A percentile compares a stretch with the other conserved stretches of the same genome.
These are phyloP conservation scores for Penicillium sp. DNA, from an alignment of 2,329 filamentous ascomycete genomes.

Conservation along the genomic window DNA sequence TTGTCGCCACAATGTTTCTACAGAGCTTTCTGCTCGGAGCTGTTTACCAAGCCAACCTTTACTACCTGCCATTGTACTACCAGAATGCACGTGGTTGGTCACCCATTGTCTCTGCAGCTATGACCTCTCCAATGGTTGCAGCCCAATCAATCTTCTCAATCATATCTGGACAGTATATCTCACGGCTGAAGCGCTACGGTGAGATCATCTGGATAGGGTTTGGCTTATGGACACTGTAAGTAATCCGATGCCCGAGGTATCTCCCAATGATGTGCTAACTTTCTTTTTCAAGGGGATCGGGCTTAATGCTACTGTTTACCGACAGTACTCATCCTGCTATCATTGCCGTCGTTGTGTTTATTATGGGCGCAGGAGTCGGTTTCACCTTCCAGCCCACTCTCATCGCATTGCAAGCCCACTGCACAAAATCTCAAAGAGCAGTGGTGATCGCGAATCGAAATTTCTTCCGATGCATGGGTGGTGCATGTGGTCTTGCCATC, in stretches of 20 bases:
- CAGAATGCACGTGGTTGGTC: slow-evolving; percentile 57
- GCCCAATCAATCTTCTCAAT: slow-evolving; percentile 45
- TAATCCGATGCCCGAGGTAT: background rate
- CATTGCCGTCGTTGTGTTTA: slow-evolving; percentile 54
- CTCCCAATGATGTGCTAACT: background rate
- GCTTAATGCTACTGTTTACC: slow-evolving; percentile 55
- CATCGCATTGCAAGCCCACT: slow-evolving; percentile 61
- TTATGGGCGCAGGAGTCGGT: slow-evolving; percentile 58
- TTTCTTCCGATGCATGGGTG: slow-evolving; percentile 63
- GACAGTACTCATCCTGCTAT: slow-evolving; percentile 48
- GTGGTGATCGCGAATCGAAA: slow-evolving; percentile 65
- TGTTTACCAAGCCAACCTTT: slow-evolving; percentile 61
- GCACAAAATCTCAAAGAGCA: slow-evolving; percentile 58
- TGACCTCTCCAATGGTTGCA: slow-evolving; percentile 54
- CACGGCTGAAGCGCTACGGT: slow-evolving; percentile 58
- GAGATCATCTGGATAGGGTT: slow-evolving; percentile 58
- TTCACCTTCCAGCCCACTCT: slow-evolving; percentile 56
- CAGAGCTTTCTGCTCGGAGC: slow-evolving; percentile 64
- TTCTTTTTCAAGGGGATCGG: slow-evolving; percentile 43
- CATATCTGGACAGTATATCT: slow-evolving; percentile 61
- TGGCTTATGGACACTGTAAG: slow-evolving; percentile 50
- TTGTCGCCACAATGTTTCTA: slow-evolving; percentile 57
- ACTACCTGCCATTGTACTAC: slow-evolving; percentile 64
- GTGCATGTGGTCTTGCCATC: slow-evolving; percentile 59
- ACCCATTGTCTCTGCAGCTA: slow-evolving; percentile 52